Conservation (phyloP, 176 grass and related monocot species). For the Triticum timopheevii region DNA sequence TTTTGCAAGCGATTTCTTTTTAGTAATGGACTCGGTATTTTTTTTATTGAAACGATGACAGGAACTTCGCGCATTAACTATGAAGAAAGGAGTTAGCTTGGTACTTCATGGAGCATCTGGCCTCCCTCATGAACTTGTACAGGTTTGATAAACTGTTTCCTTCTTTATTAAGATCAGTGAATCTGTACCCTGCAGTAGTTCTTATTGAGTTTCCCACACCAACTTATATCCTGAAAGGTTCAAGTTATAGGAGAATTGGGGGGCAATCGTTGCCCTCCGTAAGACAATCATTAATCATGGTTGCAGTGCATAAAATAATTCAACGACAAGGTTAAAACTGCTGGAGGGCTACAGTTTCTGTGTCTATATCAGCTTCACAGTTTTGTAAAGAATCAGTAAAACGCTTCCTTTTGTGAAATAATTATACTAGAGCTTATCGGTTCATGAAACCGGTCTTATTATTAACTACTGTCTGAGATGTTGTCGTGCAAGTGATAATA, state of each 20-base stretch:
- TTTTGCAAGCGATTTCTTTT: not conserved
- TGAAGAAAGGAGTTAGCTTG: slow-evolving; percentile 75
- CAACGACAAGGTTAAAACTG: not conserved
- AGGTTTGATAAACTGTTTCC: slow-evolving; percentile 49
- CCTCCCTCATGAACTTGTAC: slow-evolving; percentile 55
- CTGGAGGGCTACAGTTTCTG: not conserved
- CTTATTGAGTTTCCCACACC: not conserved
- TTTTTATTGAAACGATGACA: slow-evolving; percentile 29
- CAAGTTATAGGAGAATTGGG: not conserved
- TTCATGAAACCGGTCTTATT: not conserved
- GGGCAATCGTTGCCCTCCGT: not conserved
- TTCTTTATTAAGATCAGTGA: not conserved
- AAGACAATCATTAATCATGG: not conserved
- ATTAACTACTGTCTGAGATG: not conserved
- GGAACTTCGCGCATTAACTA: slow-evolving; percentile 71
- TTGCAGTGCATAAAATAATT: not conserved
- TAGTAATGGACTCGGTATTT: not conserved
- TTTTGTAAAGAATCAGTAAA: not conserved
- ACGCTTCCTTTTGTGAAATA: not conserved
- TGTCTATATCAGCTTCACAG: not conserved
- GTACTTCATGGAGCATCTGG: slow-evolving; percentile 99
- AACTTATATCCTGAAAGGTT: not conserved
- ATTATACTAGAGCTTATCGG: not conserved
- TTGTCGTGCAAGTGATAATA: not conserved
- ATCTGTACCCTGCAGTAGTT: not conserved